A percentile compares a stretch with the other conserved stretches of the same genome.
Conservation (phyloP, 441 rosid genomes). For the Adansonia grandidieri region DNA sequence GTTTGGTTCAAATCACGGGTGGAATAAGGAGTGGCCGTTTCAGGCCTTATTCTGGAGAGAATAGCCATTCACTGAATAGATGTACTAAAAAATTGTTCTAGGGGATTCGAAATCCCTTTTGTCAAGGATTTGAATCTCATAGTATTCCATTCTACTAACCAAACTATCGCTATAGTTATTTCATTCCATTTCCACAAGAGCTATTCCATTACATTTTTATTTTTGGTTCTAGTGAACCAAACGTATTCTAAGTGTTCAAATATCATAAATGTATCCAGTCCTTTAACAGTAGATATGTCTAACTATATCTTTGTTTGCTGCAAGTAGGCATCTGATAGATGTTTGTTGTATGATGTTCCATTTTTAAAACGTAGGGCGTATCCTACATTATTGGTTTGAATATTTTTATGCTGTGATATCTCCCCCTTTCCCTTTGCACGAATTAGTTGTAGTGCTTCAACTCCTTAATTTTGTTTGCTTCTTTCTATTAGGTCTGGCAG, state of each 20-base stretch:
- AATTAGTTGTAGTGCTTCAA: background rate
- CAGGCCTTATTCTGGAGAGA: too few relatives aligned
- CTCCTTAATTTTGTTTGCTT: background rate
- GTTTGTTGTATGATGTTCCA: background rate
- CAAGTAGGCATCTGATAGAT: background rate
- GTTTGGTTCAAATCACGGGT: too few relatives aligned
- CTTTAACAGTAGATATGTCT: background rate
- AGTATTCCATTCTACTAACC: too few relatives aligned
- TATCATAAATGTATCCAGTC: background rate
- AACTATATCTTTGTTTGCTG: background rate
- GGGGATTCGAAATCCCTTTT: too few relatives aligned
- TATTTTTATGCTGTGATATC: background rate
- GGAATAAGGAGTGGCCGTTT: too few relatives aligned
- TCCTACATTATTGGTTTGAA: background rate
- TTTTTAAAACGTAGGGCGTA: background rate
- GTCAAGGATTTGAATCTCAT: too few relatives aligned
- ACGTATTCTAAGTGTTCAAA: background rate
- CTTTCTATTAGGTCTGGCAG: constrained; percentile 69
- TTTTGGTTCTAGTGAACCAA: background rate
- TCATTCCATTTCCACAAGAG: too few relatives aligned
- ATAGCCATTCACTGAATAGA: too few relatives aligned
- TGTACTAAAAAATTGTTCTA: too few relatives aligned
- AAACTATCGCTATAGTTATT: too few relatives aligned
- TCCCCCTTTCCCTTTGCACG: background rate
- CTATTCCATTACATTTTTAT: too few relatives aligned